A percentile compares a stretch with the other conserved stretches of the same genome.
Evolutionary conservation across 257 asterid species (phyloP).

Genomic region (Solanum boliviense): DNA sequence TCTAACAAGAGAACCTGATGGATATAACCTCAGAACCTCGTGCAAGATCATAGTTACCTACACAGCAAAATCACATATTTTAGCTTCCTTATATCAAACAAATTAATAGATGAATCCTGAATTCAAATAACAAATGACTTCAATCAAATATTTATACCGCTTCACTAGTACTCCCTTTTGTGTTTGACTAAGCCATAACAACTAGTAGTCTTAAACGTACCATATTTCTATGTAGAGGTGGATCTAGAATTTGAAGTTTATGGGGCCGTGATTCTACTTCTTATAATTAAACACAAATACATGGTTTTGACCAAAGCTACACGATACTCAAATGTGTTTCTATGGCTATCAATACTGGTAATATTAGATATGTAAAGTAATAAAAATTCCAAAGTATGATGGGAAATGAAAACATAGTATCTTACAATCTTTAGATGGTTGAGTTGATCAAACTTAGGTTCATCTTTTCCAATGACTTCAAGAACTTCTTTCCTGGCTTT

Average conservation of each 20-base stretch:
- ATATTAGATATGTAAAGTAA: background rate
- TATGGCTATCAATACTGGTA: too few species aligned
- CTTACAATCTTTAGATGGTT: slow-evolving; percentile 17
- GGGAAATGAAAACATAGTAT: background rate
- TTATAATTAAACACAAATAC: too few species aligned
- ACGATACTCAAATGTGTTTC: background rate
- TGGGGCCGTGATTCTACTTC: background rate
- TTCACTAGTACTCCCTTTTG: background rate
- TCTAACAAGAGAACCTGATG: slow-evolving; percentile 2
- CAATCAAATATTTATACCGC: too few species aligned
- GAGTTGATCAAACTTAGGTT: slow-evolving; percentile 4
- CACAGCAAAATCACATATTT: background rate
- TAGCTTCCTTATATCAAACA: too few species aligned
- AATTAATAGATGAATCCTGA: background rate
- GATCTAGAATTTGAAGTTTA: background rate
- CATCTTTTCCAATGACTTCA: slow-evolving; percentile 7
- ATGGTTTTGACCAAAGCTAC: background rate
- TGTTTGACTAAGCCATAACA: background rate
- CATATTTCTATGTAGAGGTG: background rate
- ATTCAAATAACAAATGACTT: background rate
- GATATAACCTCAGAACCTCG: slow-evolving; percentile 6
- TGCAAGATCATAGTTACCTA: slow-evolving; percentile 1
- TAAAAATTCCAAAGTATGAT: background rate
- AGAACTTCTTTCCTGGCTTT: slow-evolving; percentile 14
- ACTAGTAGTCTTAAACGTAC: too few species aligned